Conservation (phyloP, 345 rosid genomes). For the Lepidium didymum region DNA sequence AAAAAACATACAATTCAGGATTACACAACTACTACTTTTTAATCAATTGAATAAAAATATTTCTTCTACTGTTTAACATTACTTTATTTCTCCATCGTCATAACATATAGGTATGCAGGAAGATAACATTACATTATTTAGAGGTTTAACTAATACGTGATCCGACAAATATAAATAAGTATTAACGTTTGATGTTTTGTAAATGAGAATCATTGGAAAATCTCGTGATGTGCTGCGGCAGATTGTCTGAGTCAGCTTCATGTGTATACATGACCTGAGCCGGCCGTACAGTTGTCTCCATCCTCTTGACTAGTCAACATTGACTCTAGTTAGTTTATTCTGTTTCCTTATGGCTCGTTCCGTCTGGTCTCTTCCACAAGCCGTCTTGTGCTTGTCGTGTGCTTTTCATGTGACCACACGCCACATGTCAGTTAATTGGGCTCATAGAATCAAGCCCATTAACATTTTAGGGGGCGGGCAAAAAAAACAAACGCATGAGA, state of each 20-base stretch:
- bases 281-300: constrained; percentile 29
- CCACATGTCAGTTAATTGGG: not conserved
- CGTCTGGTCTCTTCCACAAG: constrained; percentile 14
- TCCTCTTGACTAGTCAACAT: constrained; percentile 13
- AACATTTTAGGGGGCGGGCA: not conserved
- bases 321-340: constrained; percentile 21
- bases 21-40: no score
- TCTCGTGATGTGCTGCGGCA: constrained; percentile 14
- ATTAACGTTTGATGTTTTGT: not conserved
- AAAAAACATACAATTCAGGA: no score
- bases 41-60: no score
- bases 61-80: not conserved
- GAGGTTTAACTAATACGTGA: not conserved
- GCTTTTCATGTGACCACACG: constrained; percentile 8
- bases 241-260: constrained; percentile 22
- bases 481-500: no score
- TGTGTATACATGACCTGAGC: constrained; percentile 10
- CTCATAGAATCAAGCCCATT: not conserved
- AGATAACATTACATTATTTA: not conserved
- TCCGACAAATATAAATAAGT: not conserved
- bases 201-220: not conserved
- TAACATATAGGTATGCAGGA: not conserved
- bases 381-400: constrained; percentile 10
- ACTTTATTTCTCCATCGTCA: constrained; percentile 8
- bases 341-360: constrained; percentile 18